Conservation (phyloP, 2,329 filamentous ascomycete species). For the Aureobasidium sp. region DNA sequence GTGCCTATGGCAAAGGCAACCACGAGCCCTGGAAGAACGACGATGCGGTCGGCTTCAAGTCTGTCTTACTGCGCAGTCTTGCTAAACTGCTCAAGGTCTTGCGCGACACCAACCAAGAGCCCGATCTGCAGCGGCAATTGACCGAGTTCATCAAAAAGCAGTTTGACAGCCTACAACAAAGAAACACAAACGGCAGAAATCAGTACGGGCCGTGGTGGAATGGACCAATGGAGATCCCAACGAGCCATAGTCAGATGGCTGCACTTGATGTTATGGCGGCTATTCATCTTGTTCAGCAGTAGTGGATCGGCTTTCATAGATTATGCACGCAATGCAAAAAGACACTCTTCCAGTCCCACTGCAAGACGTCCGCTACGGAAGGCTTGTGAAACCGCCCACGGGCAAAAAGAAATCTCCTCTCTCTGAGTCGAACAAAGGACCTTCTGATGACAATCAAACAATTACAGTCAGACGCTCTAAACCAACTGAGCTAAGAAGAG, state of each 20-base stretch:
- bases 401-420: conserved; percentile 8
- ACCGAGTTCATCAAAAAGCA: conserved; percentile 22
- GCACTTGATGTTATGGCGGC: conserved; percentile 27
- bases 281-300: conserved; percentile 19
- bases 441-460: conserved; percentile 13
- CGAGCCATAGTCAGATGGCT: conserved; percentile 26
- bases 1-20: conserved; percentile 22
- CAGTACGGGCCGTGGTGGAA: conserved; percentile 29
- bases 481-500: conserved; percentile 15
- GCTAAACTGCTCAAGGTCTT: conserved; percentile 21
- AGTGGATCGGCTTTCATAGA: neutral
- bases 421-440: conserved; percentile 16
- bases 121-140: conserved; percentile 13
- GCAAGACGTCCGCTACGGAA: neutral
- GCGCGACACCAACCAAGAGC: conserved; percentile 13
- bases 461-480: conserved; percentile 16
- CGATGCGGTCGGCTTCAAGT: conserved; percentile 27
- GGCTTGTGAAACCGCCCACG: neutral
- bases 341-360: neutral
- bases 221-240: conserved; percentile 24
- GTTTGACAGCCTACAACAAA: conserved; percentile 20
- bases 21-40: conserved; percentile 23
- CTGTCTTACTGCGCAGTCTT: conserved; percentile 23
- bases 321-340: neutral
- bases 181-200: conserved; percentile 24